Conservation (phyloP, 768 basidiomycete species). For the Naematelia aurantialba region DNA sequence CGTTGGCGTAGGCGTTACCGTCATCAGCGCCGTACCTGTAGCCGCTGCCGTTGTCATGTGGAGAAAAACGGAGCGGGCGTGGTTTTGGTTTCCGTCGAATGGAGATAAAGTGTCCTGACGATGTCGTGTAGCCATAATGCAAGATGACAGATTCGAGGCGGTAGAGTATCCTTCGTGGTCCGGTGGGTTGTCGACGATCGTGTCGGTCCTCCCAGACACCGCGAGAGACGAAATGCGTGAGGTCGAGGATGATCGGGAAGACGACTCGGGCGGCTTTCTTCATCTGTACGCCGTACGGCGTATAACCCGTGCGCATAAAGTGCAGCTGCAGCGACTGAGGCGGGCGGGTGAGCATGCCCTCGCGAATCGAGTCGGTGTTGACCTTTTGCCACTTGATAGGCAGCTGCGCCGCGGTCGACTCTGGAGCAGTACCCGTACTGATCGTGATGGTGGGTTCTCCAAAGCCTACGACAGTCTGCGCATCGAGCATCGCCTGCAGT, state of each 20-base stretch:
- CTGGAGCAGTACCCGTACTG: conserved; percentile 6
- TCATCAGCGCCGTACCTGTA: too few relatives aligned
- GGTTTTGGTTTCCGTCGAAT: conserved; percentile 70
- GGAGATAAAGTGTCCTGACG: conserved; percentile 91
- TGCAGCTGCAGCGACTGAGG: conserved; percentile 83
- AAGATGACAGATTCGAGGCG: conserved; percentile 80
- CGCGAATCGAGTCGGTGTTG: conserved; percentile 32
- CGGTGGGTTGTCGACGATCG: conserved; percentile 11
- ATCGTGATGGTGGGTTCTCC: conserved; percentile 23
- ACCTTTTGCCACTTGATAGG: conserved; percentile 41
- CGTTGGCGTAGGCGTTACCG: too few relatives aligned
- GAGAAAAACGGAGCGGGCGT: background rate
- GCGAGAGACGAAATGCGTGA: conserved; percentile 63
- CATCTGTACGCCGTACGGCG: conserved; percentile 63
- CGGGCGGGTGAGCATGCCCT: conserved; percentile 57
- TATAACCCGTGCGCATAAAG: conserved; percentile 84
- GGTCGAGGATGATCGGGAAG: conserved; percentile 84
- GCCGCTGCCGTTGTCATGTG: conserved; percentile 19
- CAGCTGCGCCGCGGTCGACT: conserved; percentile 11
- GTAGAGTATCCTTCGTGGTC: conserved; percentile 65
- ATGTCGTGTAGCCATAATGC: conserved; percentile 81
- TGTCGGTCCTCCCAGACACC: conserved; percentile 38
- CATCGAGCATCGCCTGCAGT: conserved; percentile 63
- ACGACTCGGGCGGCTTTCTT: conserved; percentile 78
- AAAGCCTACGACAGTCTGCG: conserved; percentile 61